phyloP scores from a whole-genome alignment of 2,329 filamentous ascomycete genomes.

The Ilyonectria destructans region DNA sequence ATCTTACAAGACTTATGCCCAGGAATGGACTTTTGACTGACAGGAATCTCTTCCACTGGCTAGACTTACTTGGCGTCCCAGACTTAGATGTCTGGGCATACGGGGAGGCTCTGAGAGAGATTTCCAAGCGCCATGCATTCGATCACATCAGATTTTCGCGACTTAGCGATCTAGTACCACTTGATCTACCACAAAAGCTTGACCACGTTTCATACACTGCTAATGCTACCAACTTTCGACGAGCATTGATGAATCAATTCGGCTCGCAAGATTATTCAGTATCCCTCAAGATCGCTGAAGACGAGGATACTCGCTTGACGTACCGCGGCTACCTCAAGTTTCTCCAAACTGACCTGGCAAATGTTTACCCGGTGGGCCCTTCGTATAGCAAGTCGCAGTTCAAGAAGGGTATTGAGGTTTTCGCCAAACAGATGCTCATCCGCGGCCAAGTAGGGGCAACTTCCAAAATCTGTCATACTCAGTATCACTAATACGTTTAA shows the following conservation, averaged over 20 bases:
- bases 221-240: slow-evolving; percentile 67
- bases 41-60: not conserved
- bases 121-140: slow-evolving; percentile 60
- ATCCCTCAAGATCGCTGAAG: slow-evolving; percentile 62
- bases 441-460: slow-evolving; percentile 64
- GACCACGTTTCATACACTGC: slow-evolving; percentile 67
- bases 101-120: slow-evolving; percentile 61
- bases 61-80: slow-evolving; percentile 67
- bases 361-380: slow-evolving; percentile 60
- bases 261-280: slow-evolving; percentile 56
- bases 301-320: slow-evolving; percentile 66
- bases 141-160: slow-evolving; percentile 66
- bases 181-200: slow-evolving; percentile 58
- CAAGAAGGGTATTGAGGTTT: slow-evolving; percentile 64
- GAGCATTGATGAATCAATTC: slow-evolving; percentile 63
- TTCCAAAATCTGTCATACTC: not conserved
- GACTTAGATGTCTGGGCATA: slow-evolving; percentile 69
- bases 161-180: slow-evolving; percentile 64
- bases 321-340: slow-evolving; percentile 71
- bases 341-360: slow-evolving; percentile 65
- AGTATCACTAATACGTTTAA: not conserved
- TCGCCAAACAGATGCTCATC: slow-evolving; percentile 70
- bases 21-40: not conserved
- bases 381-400: slow-evolving; percentile 61
- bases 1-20: not conserved